Conservation (phyloP, 441 rosid genomes). For the Kokia cookei region DNA sequence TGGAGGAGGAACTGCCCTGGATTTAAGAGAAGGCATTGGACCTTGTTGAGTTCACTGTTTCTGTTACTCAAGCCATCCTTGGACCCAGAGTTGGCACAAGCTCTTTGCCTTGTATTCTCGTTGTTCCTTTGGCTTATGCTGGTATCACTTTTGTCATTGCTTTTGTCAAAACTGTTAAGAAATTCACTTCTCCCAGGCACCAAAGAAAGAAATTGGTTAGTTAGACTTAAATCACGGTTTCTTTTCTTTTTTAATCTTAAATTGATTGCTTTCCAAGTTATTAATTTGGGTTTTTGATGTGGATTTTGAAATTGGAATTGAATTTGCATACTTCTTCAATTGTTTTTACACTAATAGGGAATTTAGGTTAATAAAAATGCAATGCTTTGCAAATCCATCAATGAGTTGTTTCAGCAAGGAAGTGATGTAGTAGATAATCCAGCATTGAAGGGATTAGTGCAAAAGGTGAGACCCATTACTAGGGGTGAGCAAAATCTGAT, state of each 20-base stretch:
- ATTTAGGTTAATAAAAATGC: slow-evolving; percentile 79
- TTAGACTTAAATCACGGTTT: background rate
- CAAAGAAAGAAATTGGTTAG: slow-evolving; percentile 68
- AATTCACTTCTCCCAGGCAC: slow-evolving; percentile 63
- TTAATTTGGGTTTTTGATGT: background rate
- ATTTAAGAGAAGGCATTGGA: slow-evolving; percentile 92
- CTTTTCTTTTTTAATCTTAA: background rate
- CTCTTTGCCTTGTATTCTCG: slow-evolving; percentile 90
- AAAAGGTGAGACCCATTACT: slow-evolving; percentile 46
- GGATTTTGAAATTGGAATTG: background rate
- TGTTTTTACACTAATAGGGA: background rate
- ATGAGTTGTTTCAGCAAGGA: slow-evolving; percentile 58
- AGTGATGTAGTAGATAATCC: slow-evolving; percentile 40
- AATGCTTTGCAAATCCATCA: slow-evolving; percentile 62
- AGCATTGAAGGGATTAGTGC: slow-evolving; percentile 44
- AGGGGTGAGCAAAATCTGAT: too few species aligned
- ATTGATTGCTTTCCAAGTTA: background rate
- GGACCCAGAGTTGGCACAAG: slow-evolving; percentile 92
- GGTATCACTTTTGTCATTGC: slow-evolving; percentile 75
- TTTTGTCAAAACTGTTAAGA: slow-evolving; percentile 67
- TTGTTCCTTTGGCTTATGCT: slow-evolving; percentile 72
- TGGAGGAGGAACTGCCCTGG: slow-evolving; percentile 86
- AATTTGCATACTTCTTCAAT: background rate
- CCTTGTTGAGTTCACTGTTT: slow-evolving; percentile 93
- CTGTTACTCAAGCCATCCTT: slow-evolving; percentile 86